These are phyloP conservation scores for Allium cepa DNA, from an alignment of 106 monocot species.

Conservation along the genomic window DNA sequence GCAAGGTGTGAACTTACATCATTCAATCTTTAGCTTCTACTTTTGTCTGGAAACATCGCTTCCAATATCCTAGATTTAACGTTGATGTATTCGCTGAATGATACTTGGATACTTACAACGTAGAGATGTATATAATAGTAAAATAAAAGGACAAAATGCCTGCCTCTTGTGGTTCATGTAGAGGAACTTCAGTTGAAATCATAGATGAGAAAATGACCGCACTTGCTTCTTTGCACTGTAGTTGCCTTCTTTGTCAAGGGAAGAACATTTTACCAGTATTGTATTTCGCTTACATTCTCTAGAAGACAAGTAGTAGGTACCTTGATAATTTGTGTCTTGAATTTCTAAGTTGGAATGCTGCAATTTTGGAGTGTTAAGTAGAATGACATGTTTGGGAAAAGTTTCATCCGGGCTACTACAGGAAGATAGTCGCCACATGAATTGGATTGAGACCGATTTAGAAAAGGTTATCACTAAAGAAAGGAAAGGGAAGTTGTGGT, in stretches of 20 bases:
- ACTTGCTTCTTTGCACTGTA: not conserved
- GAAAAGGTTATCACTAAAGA: no score
- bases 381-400: not conserved
- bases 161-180: not conserved
- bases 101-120: conserved; percentile 22
- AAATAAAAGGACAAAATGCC: not conserved
- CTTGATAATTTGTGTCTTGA: no score
- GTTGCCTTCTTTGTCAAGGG: not conserved
- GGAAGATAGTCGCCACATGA: not conserved
- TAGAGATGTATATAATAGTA: not conserved
- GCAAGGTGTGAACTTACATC: conserved; percentile 22
- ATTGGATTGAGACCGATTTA: not conserved
- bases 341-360: no score
- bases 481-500: no score
- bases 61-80: conserved; percentile 47
- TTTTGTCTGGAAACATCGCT: conserved; percentile 69
- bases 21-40: conserved; percentile 38
- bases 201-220: not conserved
- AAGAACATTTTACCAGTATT: not conserved
- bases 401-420: not conserved
- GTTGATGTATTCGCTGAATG: conserved; percentile 62
- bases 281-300: no score
- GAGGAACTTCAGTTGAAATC: not conserved
- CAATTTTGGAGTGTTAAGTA: not conserved
- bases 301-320: no score